These are phyloP conservation scores for Talaromyces stipitatus DNA, from an alignment of 495 filamentous ascomycete species.

Conservation along the genomic window DNA sequence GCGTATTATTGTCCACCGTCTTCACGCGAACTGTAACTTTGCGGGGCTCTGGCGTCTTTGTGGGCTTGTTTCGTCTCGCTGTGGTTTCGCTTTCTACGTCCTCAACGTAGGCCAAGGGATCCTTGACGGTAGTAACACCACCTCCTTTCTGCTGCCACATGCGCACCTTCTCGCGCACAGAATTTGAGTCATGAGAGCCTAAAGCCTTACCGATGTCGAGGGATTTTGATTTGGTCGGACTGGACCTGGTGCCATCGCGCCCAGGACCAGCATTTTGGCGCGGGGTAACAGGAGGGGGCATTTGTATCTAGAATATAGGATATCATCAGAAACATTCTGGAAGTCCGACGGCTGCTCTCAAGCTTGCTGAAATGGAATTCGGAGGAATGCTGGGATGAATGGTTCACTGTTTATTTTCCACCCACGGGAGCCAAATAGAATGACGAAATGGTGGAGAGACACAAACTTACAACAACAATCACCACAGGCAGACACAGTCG, in stretches of 20 bases:
- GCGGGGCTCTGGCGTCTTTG: not conserved
- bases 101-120: slow-evolving; percentile 30
- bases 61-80: slow-evolving; percentile 11
- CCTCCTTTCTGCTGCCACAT: slow-evolving; percentile 68
- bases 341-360: not conserved
- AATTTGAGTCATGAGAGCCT: slow-evolving; percentile 47
- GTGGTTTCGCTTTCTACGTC: slow-evolving; percentile 24
- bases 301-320: slow-evolving; percentile 15
- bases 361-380: not conserved
- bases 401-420: not conserved
- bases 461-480: slow-evolving; percentile 1
- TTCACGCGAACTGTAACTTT: slow-evolving; percentile 15
- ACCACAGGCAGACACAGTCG: not conserved
- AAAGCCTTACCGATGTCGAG: slow-evolving; percentile 45
- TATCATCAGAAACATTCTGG: slow-evolving; percentile 4
- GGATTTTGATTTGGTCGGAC: slow-evolving; percentile 23
- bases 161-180: slow-evolving; percentile 63
- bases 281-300: slow-evolving; percentile 38
- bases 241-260: slow-evolving; percentile 26
- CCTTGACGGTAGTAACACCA: slow-evolving; percentile 45
- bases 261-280: slow-evolving; percentile 31
- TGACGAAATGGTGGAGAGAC: not conserved
- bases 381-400: slow-evolving; percentile 3
- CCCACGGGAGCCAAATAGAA: not conserved
- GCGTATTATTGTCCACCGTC: slow-evolving; percentile 8